Evolutionary conservation across 2,329 filamentous ascomycete species (phyloP).

Genomic region (Exserohilum turcica): DNA sequence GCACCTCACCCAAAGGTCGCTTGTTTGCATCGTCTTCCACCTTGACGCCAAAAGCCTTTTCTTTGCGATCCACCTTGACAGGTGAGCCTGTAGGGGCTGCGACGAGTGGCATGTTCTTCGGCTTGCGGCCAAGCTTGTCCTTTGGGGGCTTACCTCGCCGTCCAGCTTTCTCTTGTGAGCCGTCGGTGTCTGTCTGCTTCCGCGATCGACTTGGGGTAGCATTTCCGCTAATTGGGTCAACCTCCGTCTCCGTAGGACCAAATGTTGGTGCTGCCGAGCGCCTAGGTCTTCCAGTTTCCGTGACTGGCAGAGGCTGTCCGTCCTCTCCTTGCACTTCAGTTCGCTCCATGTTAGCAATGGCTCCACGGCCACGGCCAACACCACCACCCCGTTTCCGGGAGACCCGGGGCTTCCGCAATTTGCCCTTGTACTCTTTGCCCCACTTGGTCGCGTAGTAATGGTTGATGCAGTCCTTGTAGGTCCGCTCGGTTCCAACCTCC

Average conservation of each 20-base stretch:
- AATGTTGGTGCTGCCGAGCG: constrained; percentile 71
- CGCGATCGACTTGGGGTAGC: constrained; percentile 44
- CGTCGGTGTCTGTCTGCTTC: constrained; percentile 40
- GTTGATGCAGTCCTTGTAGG: constrained; percentile 80
- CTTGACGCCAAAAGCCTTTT: constrained; percentile 39
- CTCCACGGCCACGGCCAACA: constrained; percentile 59
- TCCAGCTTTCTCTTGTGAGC: constrained; percentile 44
- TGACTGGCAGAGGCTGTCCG: constrained; percentile 47
- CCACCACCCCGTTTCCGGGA: constrained; percentile 39
- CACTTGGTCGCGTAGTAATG: constrained; percentile 85
- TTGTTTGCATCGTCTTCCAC: constrained; percentile 42
- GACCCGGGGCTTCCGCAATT: constrained; percentile 54
- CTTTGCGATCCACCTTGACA: constrained; percentile 42
- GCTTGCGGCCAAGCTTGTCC: constrained; percentile 49
- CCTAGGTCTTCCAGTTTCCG: constrained; percentile 57
- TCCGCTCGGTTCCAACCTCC: constrained; percentile 59
- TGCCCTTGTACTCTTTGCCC: constrained; percentile 76
- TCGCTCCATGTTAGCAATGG: constrained; percentile 58
- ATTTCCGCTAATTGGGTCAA: constrained; percentile 55
- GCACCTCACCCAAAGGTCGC: constrained; percentile 34
- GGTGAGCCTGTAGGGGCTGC: constrained; percentile 45
- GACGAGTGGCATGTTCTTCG: constrained; percentile 50
- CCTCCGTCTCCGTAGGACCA: constrained; percentile 67
- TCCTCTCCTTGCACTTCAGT: constrained; percentile 49
- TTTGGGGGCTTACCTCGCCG: constrained; percentile 50